Base-by-base conservation (phyloP, 805 yeast species). In the Lipomyces yamadae region DNA sequence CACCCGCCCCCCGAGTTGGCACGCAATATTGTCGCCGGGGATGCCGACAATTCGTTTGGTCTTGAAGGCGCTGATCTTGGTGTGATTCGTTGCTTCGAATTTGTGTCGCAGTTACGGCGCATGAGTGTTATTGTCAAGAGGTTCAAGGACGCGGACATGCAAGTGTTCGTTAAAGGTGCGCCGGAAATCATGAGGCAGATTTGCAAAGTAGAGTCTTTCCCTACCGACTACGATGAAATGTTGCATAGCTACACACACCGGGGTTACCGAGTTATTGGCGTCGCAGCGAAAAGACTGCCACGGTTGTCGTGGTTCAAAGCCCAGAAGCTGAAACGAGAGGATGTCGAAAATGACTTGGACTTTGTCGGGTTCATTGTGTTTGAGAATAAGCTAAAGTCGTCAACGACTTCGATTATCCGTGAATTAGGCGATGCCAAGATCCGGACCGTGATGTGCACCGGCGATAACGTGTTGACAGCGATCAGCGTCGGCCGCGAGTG, bases 361-460 rank as follows among this genome's bases (percentile, higher is more conserved):
- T 93, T 95, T 76, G 76, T 89, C 56, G 99, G 99, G 0, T 92
- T 95, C 73, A 90, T 95, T 67, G 82, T 95, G 2, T 95, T 95
- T 80, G 98, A 95, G 76, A 95, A 95, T 78, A 91, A 92, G 77
- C 81, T 95, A 74, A 95, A 95, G 75, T 79, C 83, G 0, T 81
- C 89, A 0, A 89, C 97, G 0, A 81, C 81, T 7, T 77, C 80
- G 0, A 91, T 93, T 0, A 81, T 95, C 60, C 70, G 77, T 11
- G 82, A 85, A 66, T 81, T 95, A 60, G 80, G 80, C 30, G 81
- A 81, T 4, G 98, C 99, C 0, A 82, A 85, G 30, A 83, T 95
- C 60, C 82, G 98, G 72, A 90, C 95, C 0, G 80, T 92, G 35
- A 95, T 95, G 99, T 95, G 99, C 77, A 95, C 99, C 0, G 99